Base-by-base conservation (phyloP, 2,329 filamentous ascomycete genomes). In the Beauveria australis region DNA sequence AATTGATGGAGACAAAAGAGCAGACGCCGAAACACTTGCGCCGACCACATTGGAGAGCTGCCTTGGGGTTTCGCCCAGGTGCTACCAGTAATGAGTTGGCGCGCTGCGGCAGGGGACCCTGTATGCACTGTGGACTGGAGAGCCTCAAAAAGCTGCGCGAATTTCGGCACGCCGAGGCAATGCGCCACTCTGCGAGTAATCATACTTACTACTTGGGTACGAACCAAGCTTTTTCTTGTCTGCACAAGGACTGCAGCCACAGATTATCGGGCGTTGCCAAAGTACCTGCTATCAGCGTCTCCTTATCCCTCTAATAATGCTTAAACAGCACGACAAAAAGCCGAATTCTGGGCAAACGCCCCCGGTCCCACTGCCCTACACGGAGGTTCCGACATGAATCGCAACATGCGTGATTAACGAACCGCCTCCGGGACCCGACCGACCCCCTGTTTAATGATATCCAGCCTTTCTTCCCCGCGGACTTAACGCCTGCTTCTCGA, bases 341-440 rank as follows among this genome's bases (percentile, higher is more conserved):
- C 33, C 33, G 12, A 37, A 37, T 6, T 37, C 33, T 37, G 33
- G 5, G 12, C 12, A 37, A 16, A 30, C 10, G 18, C 28, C 14
- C 26, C 49, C 16, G 19, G 43, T 33, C 26, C n/a, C 37, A 26
- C 44, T 46, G 19, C 30, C 55, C 24, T 10, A 48, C 28, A 57
- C 54, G 46, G 55, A 58, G 55, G 3, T 24, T 41, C 47, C 55
- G 44, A 41, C 54, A 57, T 49, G 37, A 51, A 51, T 58, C 33
- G 55, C 33, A 51, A 24, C 55, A 28, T 51, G 46, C 33, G 55
- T 58, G 55, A 58, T 58, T 51, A 51, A 58, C n/a, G 14, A 57
- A 18, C 12, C n/a, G 43, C n/a, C 46, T 24, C 22, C 22, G 33
- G 33, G 24, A 10, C 8, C 6, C 14, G 2, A 14, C 49, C 46